phyloP scores from a whole-genome alignment of 1,284 basidiomycete genomes.

The Pholiota adiposa region DNA sequence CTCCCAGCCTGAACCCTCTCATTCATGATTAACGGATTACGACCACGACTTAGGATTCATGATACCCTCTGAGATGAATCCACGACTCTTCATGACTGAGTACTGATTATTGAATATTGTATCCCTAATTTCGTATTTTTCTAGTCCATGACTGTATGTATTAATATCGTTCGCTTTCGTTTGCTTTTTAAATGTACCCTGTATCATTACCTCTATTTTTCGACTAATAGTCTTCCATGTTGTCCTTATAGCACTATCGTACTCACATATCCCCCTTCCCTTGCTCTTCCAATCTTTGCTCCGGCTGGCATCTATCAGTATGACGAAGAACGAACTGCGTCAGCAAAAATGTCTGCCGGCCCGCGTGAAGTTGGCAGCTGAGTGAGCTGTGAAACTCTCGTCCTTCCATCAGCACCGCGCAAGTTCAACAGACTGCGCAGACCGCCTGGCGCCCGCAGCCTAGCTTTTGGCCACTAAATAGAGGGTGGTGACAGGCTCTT shows the following conservation, averaged over 20 bases:
- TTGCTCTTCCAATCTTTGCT: not conserved
- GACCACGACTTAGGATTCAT: not conserved
- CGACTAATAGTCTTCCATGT: not conserved
- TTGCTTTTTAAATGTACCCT: not conserved
- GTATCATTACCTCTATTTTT: not conserved
- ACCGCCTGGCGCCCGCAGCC: not conserved
- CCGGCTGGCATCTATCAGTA: not conserved
- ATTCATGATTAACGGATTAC: slow-evolving; percentile 4
- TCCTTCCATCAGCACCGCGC: slow-evolving; percentile 1
- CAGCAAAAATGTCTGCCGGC: slow-evolving; percentile 2
- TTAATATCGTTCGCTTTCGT: not conserved
- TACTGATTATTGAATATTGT: slow-evolving; percentile 1
- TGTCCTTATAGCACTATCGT: slow-evolving; percentile 53
- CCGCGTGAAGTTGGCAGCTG: slow-evolving; percentile 5
- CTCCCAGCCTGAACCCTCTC: not conserved
- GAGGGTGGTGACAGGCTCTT: not conserved
- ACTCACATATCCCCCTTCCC: not conserved
- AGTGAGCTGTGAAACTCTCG: slow-evolving; percentile 8
- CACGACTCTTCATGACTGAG: not conserved
- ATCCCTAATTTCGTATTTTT: not conserved
- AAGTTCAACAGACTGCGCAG: not conserved
- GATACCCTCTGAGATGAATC: not conserved
- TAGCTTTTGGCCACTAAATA: not conserved
- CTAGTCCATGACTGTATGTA: not conserved
- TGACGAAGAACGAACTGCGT: slow-evolving; percentile 31